Conservation (phyloP, 306 rosid species). For the Castanea mollissima region DNA sequence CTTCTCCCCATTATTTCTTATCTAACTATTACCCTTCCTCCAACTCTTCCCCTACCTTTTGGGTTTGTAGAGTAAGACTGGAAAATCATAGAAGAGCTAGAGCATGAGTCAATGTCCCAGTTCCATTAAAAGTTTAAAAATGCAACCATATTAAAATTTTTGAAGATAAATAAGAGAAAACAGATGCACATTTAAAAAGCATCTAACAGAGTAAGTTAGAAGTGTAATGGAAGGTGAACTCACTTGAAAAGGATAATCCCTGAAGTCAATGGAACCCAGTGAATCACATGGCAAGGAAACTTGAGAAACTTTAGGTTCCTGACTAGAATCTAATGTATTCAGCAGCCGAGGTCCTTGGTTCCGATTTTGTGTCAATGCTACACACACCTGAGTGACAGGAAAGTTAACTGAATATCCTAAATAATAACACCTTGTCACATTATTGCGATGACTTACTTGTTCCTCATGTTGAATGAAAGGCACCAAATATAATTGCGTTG, state of each 20-base stretch:
- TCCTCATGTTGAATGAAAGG: constrained; percentile 84
- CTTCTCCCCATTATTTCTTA: too few species aligned
- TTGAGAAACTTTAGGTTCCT: constrained; percentile 72
- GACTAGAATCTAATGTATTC: constrained; percentile 46
- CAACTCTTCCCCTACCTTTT: too few species aligned
- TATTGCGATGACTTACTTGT: constrained; percentile 52
- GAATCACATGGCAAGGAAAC: constrained; percentile 89
- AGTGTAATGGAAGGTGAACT: constrained; percentile 29
- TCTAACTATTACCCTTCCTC: too few species aligned
- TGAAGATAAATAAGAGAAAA: constrained; percentile 21
- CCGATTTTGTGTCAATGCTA: constrained; percentile 63
- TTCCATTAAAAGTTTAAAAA: background rate
- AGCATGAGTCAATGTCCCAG: constrained; percentile 5
- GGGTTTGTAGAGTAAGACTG: background rate
- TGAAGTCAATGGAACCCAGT: constrained; percentile 77
- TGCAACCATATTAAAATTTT: constrained; percentile 12
- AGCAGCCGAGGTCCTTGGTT: constrained; percentile 60
- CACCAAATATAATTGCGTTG: constrained; percentile 82
- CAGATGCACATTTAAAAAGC: background rate
- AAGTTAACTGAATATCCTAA: constrained; percentile 19
- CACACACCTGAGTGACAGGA: constrained; percentile 49
- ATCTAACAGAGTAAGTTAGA: constrained; percentile 6
- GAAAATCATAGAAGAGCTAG: background rate
- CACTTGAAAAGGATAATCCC: constrained; percentile 87
- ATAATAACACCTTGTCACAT: constrained; percentile 3